Evolutionary conservation across 441 rosid species (phyloP).

Genomic region (Cnidoscolus chayamansa): DNA sequence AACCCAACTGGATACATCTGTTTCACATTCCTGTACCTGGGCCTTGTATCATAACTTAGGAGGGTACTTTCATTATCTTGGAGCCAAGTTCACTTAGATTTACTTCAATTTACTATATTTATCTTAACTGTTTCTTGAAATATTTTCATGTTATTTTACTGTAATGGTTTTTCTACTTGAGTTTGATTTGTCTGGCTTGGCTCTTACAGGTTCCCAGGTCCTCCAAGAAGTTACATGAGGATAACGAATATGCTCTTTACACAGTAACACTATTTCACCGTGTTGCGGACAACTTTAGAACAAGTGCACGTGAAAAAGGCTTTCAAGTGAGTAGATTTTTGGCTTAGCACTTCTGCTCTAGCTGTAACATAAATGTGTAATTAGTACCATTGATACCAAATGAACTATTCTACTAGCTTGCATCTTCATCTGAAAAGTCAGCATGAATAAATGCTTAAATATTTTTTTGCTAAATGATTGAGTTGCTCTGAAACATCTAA

Average conservation of each 20-base stretch:
- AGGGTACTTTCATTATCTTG: conserved; percentile 2
- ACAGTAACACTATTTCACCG: conserved; percentile 79
- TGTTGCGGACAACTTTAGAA: conserved; percentile 88
- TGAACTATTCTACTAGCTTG: neutral
- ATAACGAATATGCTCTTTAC: conserved; percentile 95
- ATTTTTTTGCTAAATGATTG: neutral
- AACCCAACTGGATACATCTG: neutral
- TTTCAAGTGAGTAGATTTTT: conserved; percentile 65
- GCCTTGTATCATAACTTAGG: neutral
- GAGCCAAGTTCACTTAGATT: conserved; percentile 14
- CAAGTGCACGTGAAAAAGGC: conserved; percentile 73
- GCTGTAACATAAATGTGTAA: conserved; percentile 12
- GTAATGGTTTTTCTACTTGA: neutral
- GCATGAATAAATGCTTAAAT: neutral
- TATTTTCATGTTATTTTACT: conserved; percentile 8
- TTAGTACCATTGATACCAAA: neutral
- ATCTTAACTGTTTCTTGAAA: conserved; percentile 7
- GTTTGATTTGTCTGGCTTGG: conserved; percentile 21
- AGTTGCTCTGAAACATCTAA: conserved; percentile 9
- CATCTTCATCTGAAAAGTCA: neutral
- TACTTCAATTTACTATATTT: conserved; percentile 2
- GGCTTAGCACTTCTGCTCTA: conserved; percentile 8
- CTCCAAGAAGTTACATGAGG: conserved; percentile 79
- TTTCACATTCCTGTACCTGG: neutral
- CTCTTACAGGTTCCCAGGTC: conserved; percentile 86